Conservation (phyloP, 148 eudicot genomes). For the Camellia granthamiana region DNA sequence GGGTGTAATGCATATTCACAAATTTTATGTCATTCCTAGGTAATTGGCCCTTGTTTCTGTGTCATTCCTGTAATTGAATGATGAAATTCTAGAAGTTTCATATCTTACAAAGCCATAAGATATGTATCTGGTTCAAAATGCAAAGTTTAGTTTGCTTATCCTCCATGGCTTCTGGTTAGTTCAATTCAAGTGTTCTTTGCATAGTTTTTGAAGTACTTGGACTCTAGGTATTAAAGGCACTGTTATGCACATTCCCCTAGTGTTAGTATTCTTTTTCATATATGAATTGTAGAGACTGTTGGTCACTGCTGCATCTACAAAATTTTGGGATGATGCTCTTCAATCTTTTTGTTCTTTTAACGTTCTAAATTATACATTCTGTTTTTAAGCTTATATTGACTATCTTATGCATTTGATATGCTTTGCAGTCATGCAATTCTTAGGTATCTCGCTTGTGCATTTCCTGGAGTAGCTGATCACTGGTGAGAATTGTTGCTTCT, state of each 20-base stretch:
- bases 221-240: no score
- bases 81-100: no score
- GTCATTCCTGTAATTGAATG: not conserved
- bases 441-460: slow-evolving; percentile 68
- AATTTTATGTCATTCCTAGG: not conserved
- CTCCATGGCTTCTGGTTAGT: not conserved
- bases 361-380: not conserved
- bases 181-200: not conserved
- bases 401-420: not conserved
- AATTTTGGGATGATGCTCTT: slow-evolving; percentile 1
- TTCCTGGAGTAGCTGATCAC: slow-evolving; percentile 90
- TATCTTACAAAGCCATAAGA: no score
- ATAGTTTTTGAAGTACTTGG: no score
- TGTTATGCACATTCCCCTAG: not conserved
- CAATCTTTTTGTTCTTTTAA: not conserved
- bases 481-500: slow-evolving; percentile 51
- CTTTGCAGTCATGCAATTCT: slow-evolving; percentile 89
- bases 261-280: not conserved
- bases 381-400: not conserved
- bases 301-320: not conserved
- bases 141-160: no score
- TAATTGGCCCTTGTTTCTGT: not conserved
- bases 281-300: not conserved
- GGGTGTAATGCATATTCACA: not conserved
- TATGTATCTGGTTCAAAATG: no score